phyloP scores from a whole-genome alignment of 192 early-diverging fungal genomes.

The Dissophora ornata region DNA sequence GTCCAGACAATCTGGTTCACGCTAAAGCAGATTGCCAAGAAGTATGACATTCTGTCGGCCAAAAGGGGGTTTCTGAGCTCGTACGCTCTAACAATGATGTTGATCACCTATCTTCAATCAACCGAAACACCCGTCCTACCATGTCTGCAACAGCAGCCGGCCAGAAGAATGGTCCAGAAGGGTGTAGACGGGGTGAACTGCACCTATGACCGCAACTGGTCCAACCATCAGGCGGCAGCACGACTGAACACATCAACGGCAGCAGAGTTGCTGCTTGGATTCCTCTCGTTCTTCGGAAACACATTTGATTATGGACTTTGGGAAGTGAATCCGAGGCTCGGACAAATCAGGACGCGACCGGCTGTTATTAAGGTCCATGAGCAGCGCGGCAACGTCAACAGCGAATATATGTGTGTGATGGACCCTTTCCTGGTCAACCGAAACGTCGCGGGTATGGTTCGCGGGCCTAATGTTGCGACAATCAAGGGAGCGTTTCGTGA shows the following conservation, averaged over 20 bases:
- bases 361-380: background rate
- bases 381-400: background rate
- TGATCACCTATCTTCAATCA: constrained; percentile 10
- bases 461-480: background rate
- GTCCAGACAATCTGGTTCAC: constrained; percentile 8
- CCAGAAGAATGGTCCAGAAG: background rate
- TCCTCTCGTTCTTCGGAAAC: background rate
- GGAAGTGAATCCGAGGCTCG: constrained; percentile 5
- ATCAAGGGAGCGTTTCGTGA: background rate
- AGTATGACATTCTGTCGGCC: constrained; percentile 1
- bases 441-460: constrained; percentile 9
- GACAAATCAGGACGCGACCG: background rate
- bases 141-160: background rate
- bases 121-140: constrained; percentile 4
- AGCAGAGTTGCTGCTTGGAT: background rate
- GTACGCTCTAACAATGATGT: constrained; percentile 9
- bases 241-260: background rate
- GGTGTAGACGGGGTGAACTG: constrained; percentile 6
- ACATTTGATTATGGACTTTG: background rate
- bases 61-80: constrained; percentile 2
- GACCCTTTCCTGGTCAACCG: constrained; percentile 8
- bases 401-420: background rate
- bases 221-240: background rate
- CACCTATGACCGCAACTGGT: constrained; percentile 11
- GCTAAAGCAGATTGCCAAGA: background rate